phyloP scores from a whole-genome alignment of 441 rosid genomes.

The Kokia cookei region DNA sequence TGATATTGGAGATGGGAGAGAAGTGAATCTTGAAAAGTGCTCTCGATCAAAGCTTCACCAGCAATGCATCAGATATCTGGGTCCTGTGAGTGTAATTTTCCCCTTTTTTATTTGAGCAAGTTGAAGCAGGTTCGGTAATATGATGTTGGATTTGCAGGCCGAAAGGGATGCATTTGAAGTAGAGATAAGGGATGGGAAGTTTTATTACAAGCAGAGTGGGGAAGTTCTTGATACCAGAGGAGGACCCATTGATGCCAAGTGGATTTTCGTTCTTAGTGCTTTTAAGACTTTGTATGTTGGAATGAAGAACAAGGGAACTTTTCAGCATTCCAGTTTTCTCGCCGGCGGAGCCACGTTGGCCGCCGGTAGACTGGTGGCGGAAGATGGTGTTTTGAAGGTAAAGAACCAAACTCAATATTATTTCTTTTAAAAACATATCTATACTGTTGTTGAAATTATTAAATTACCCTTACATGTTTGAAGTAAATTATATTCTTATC shows the following conservation, averaged over 20 bases:
- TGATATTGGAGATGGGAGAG: conserved; percentile 68
- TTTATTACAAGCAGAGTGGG: conserved; percentile 43
- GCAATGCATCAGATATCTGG: conserved; percentile 76
- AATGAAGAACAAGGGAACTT: conserved; percentile 56
- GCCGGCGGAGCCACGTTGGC: conserved; percentile 79
- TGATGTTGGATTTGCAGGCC: conserved; percentile 32
- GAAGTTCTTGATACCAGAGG: conserved; percentile 42
- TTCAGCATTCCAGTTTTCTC: conserved; percentile 74
- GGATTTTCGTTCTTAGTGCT: conserved; percentile 77
- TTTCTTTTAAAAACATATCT: background rate
- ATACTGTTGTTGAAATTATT: no score
- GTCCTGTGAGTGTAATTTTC: conserved; percentile 46
- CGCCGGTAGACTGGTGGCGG: conserved; percentile 60
- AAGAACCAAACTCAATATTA: conserved; percentile 5
- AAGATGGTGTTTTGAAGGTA: conserved; percentile 56
- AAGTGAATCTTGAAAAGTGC: conserved; percentile 52
- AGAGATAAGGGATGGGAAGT: conserved; percentile 45
- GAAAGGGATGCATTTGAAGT: conserved; percentile 85
- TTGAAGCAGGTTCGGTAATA: background rate
- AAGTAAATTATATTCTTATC: no score
- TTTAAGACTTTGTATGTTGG: conserved; percentile 50
- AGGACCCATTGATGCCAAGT: conserved; percentile 47
- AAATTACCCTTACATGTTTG: no score
- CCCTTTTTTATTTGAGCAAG: background rate
- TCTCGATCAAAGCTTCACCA: conserved; percentile 55